phyloP scores from a whole-genome alignment of 768 basidiomycete species.

The Amanita polypyramis region DNA sequence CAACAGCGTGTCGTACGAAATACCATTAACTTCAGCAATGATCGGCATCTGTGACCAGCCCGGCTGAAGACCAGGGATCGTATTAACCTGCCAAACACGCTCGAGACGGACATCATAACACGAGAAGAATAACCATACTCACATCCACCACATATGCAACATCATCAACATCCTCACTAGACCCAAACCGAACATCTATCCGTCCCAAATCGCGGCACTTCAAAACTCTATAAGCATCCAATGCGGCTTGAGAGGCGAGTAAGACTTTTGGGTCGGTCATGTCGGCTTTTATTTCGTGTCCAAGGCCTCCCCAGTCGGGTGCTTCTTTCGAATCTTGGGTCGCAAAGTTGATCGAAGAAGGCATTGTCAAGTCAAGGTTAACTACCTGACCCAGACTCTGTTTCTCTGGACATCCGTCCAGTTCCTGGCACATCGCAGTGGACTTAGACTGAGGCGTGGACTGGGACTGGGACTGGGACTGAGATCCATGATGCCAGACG shows the following conservation, averaged over 20 bases:
- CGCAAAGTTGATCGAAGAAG: background rate
- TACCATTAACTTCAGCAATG: background rate
- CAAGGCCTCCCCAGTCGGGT: background rate
- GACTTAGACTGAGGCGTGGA: too few species aligned
- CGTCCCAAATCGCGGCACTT: background rate
- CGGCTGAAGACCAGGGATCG: background rate
- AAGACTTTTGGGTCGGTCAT: conserved; percentile 6
- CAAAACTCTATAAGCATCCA: background rate
- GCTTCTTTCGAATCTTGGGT: background rate
- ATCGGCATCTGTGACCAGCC: background rate
- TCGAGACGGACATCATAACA: too few species aligned
- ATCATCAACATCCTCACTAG: background rate
- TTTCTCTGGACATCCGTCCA: too few species aligned
- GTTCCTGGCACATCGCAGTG: too few species aligned
- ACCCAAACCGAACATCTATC: background rate
- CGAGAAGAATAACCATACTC: background rate
- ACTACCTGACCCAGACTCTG: too few species aligned
- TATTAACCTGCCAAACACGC: background rate
- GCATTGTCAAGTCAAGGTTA: too few species aligned
- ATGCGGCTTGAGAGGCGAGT: conserved; percentile 11
- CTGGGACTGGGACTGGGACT: too few species aligned
- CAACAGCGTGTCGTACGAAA: background rate
- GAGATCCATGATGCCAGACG: background rate
- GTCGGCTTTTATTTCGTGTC: background rate
- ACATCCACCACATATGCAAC: background rate